A percentile compares a stretch with the other conserved stretches of the same genome.
Conservation (phyloP, 2,329 filamentous ascomycete species). For the Parafenestella ontariensis region DNA sequence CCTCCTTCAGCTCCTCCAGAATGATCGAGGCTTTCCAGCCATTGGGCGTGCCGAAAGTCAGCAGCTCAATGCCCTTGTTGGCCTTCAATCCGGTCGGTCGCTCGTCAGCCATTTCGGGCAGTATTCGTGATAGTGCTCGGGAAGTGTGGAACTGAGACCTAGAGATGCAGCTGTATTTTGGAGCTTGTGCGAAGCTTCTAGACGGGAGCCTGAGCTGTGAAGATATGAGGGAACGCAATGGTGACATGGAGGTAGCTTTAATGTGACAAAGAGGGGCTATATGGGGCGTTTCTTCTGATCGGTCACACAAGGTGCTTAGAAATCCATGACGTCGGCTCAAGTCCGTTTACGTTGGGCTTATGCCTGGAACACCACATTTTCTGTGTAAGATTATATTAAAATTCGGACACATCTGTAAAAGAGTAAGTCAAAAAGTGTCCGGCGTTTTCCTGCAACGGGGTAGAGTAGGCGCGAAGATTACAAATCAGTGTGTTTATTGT, state of each 20-base stretch:
- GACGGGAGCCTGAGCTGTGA: slow-evolving; percentile 20
- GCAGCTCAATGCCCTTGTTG: slow-evolving; percentile 69
- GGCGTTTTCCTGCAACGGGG: not conserved
- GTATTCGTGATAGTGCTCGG: slow-evolving; percentile 18
- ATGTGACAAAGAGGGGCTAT: slow-evolving; percentile 33
- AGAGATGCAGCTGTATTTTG: slow-evolving; percentile 11
- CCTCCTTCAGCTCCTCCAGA: slow-evolving; percentile 71
- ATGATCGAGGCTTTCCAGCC: slow-evolving; percentile 65
- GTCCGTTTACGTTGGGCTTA: not conserved
- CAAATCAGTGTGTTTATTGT: not conserved
- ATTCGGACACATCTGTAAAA: too few relatives aligned
- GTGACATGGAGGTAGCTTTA: slow-evolving; percentile 25
- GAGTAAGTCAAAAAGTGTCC: too few relatives aligned
- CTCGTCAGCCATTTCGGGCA: slow-evolving; percentile 37
- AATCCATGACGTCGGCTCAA: slow-evolving; percentile 18
- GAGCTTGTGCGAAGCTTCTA: slow-evolving; percentile 18
- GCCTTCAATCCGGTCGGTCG: slow-evolving; percentile 65
- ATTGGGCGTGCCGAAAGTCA: slow-evolving; percentile 62
- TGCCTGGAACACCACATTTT: too few relatives aligned
- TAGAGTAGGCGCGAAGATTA: not conserved
- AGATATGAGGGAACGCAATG: slow-evolving; percentile 22
- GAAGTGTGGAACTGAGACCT: slow-evolving; percentile 30
- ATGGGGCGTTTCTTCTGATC: slow-evolving; percentile 10
- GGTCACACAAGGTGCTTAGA: slow-evolving; percentile 9
- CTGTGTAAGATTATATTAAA: too few relatives aligned